Evolutionary conservation across 1,284 basidiomycete genomes (phyloP), one percentile per base, ranked within the genome.

Genomic region (Uromyces viciae-fabae): DNA sequence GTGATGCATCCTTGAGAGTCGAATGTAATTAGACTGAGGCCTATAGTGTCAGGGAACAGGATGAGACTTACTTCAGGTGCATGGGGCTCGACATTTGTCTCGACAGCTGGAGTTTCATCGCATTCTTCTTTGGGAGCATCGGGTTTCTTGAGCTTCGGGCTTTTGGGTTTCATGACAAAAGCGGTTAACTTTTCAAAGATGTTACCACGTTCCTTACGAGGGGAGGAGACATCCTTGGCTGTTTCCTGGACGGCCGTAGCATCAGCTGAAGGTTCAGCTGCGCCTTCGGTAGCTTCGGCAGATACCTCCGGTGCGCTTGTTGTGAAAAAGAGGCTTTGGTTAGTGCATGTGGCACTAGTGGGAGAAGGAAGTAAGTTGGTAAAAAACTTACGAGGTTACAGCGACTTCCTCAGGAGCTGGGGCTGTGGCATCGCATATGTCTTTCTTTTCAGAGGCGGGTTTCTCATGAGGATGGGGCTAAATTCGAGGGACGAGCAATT

Each of bases 121-220:
- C 0, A 19, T 7, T 71, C 76, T 25, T 68, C 52, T 33, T 78
- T 78, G 11, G 43, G 46, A 11, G 56, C 54, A 14, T 81, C 78
- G 5, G 54, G n/a, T 54, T 81, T 81, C 58, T 81, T 81, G 46
- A 14, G n/a, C 33, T 60, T 72, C 3, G 78, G 78, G 46, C 78
- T 81, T 58, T 74, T 81, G 58, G 78, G 78, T 43, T 81, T 81
- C 42, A 81, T 25, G 36, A 81, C 78, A 36, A 81, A 81, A 15
- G 78, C 78, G 25, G 54, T 62, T 33, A 81, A 46, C 31, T 81
- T 81, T 7, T 81, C 78, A 19, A 81, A 74, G 49, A 81, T 36
- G 42, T 81, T 81, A 2, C 78, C 78, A 15, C 78, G 78, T 42
- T 81, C 78, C 33, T 74, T 81, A 38, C 71, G 52, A 28, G 78